Evolutionary conservation across 306 rosid species (phyloP).

Genomic region (Biancaea sappan): DNA sequence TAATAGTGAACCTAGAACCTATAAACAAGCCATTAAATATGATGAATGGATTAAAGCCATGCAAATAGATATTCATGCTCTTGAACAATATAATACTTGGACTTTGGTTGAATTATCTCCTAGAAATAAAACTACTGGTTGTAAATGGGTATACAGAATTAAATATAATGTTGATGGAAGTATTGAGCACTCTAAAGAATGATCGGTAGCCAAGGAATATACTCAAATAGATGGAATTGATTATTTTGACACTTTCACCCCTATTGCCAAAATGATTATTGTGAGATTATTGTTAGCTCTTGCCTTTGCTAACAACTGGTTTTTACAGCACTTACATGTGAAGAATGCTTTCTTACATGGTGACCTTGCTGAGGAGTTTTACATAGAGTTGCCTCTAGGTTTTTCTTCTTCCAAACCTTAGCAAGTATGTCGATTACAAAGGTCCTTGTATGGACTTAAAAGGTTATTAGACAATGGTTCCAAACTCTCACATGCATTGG

Average conservation of each 20-base stretch:
- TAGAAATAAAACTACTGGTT: neutral
- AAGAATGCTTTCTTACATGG: too few species aligned
- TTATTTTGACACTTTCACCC: neutral
- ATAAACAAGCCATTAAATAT: neutral
- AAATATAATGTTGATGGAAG: neutral
- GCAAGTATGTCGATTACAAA: neutral
- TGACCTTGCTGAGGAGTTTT: neutral
- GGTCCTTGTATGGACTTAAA: neutral
- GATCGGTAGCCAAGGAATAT: too few species aligned
- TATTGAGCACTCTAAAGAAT: too few species aligned
- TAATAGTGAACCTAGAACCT: neutral
- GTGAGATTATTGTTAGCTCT: neutral
- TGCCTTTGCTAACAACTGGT: neutral
- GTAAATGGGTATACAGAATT: neutral
- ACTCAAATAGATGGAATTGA: neutral
- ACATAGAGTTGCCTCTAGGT: neutral
- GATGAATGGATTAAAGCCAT: neutral
- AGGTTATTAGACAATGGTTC: too few species aligned
- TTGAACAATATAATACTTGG: neutral
- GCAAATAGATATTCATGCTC: neutral
- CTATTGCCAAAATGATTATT: neutral
- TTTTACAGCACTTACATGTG: neutral
- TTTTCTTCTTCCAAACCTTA: fast-evolving
- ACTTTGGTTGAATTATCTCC: neutral
- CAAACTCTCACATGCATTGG: neutral